phyloP scores from a whole-genome alignment of 371 early-diverging fungal genomes.

The Parasitella parasitica region DNA sequence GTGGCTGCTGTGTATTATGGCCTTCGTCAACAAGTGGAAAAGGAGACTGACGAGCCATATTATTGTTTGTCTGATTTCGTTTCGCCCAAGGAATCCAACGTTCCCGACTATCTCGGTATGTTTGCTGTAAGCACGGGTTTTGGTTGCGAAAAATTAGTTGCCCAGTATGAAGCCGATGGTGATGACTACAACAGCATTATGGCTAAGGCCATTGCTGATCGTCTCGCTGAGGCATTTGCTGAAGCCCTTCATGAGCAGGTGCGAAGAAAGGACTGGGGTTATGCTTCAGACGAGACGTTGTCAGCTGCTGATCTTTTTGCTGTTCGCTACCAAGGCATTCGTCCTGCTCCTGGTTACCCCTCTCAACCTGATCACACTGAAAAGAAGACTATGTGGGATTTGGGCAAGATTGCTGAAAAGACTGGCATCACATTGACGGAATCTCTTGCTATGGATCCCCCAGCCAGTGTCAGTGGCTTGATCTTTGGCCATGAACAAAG shows the following conservation, averaged over 20 bases:
- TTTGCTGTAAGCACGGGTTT: slow-evolving; percentile 91
- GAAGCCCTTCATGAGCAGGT: slow-evolving; percentile 86
- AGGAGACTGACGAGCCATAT: slow-evolving; percentile 78
- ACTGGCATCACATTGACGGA: slow-evolving; percentile 88
- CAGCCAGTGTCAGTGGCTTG: slow-evolving; percentile 81
- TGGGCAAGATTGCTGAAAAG: slow-evolving; percentile 71
- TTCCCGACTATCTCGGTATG: slow-evolving; percentile 85
- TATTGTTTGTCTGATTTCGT: slow-evolving; percentile 89
- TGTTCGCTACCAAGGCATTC: slow-evolving; percentile 90
- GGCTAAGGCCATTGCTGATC: slow-evolving; percentile 92
- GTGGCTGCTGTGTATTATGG: slow-evolving; percentile 77
- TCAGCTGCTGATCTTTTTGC: slow-evolving; percentile 78
- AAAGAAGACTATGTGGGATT: slow-evolving; percentile 87
- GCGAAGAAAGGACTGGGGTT: slow-evolving; percentile 86
- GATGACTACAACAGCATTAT: slow-evolving; percentile 91
- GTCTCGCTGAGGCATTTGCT: slow-evolving; percentile 90
- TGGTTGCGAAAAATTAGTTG: slow-evolving; percentile 82
- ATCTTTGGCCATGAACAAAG: slow-evolving; percentile 76
- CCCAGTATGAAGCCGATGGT: slow-evolving; percentile 67
- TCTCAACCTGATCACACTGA: slow-evolving; percentile 91
- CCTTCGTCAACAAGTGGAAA: slow-evolving; percentile 70
- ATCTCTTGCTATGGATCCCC: slow-evolving; percentile 89
- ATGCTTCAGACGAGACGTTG: slow-evolving; percentile 74
- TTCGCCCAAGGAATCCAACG: slow-evolving; percentile 72
- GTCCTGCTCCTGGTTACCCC: slow-evolving; percentile 91